These are phyloP conservation scores for Ceratocystis diversiconidia DNA, from an alignment of 2,329 filamentous ascomycete genomes.

Conservation along the genomic window DNA sequence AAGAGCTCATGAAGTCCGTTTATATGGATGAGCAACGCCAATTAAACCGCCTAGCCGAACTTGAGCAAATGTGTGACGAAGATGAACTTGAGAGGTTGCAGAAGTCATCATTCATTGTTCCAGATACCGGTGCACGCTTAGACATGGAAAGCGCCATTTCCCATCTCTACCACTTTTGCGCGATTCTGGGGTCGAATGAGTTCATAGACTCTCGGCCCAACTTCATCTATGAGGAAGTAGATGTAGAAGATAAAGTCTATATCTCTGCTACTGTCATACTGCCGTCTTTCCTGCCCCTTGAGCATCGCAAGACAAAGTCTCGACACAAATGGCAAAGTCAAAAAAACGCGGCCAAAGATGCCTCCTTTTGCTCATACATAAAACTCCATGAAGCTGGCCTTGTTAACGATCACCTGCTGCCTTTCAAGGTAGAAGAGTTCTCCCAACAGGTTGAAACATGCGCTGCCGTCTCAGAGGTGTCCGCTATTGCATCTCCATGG, in stretches of 20 bases:
- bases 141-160: slow-evolving; percentile 57
- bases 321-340: slow-evolving; percentile 52
- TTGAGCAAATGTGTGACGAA: slow-evolving; percentile 31
- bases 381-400: slow-evolving; percentile 55
- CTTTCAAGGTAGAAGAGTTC: slow-evolving; percentile 35
- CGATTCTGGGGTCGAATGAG: slow-evolving; percentile 39
- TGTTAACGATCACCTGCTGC: slow-evolving; percentile 65
- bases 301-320: slow-evolving; percentile 41
- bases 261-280: slow-evolving; percentile 51
- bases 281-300: slow-evolving; percentile 52
- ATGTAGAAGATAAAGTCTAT: not conserved
- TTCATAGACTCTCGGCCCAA: slow-evolving; percentile 54
- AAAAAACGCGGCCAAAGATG: slow-evolving; percentile 61
- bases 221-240: slow-evolving; percentile 41
- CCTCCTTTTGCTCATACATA: slow-evolving; percentile 66
- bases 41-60: slow-evolving; percentile 29
- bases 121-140: slow-evolving; percentile 45
- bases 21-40: slow-evolving; percentile 52
- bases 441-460: slow-evolving; percentile 27
- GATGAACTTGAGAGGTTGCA: slow-evolving; percentile 20
- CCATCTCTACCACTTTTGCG: slow-evolving; percentile 77
- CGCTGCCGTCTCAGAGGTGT: slow-evolving; percentile 26
- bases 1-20: slow-evolving; percentile 54
- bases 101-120: slow-evolving; percentile 26
- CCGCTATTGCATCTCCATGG: slow-evolving; percentile 35